Percentiles rank a stretch among this genome's conserved stretches.
Evolutionary conservation across 164 flowering plant species (phyloP).

Genomic region (Dillenia suffruticosa): DNA sequence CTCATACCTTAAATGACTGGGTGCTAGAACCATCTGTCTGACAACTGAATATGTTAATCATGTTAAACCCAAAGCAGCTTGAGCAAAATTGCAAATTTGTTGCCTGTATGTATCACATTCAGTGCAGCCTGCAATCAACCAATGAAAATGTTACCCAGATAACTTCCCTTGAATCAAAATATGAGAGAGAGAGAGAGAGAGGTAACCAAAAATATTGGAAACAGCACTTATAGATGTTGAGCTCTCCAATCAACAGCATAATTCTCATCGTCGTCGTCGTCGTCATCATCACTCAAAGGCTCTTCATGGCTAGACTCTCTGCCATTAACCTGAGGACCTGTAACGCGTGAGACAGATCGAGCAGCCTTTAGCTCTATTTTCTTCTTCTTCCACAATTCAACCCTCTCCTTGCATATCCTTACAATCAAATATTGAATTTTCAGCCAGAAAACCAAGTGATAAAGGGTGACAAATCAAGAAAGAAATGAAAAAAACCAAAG

Average conservation of each 20-base stretch:
- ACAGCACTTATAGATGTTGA: slow-evolving; percentile 46
- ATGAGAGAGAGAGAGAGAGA: too few relatives aligned
- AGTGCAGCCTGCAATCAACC: too few relatives aligned
- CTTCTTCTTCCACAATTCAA: slow-evolving; percentile 65
- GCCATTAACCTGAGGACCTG: slow-evolving; percentile 14
- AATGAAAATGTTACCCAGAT: too few relatives aligned
- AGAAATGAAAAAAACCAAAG: not conserved
- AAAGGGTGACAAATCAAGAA: not conserved
- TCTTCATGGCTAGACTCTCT: slow-evolving; percentile 38
- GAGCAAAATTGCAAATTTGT: too few relatives aligned
- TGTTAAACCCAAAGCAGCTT: too few relatives aligned
- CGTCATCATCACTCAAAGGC: slow-evolving; percentile 68
- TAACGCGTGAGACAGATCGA: slow-evolving; percentile 27
- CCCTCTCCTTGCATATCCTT: slow-evolving; percentile 65
- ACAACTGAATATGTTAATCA: too few relatives aligned
- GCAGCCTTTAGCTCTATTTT: slow-evolving; percentile 60
- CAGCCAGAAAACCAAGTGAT: not conserved
- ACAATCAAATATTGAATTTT: not conserved
- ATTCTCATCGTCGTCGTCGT: slow-evolving; percentile 35
- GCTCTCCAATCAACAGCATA: slow-evolving; percentile 93
- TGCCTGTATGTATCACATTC: too few relatives aligned
- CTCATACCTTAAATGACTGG: too few relatives aligned
- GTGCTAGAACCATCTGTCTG: too few relatives aligned
- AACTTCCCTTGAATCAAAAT: too few relatives aligned
- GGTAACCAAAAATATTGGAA: too few relatives aligned